Base-by-base conservation (phyloP, 495 filamentous ascomycete species). In the Penicillium crystallinum region DNA sequence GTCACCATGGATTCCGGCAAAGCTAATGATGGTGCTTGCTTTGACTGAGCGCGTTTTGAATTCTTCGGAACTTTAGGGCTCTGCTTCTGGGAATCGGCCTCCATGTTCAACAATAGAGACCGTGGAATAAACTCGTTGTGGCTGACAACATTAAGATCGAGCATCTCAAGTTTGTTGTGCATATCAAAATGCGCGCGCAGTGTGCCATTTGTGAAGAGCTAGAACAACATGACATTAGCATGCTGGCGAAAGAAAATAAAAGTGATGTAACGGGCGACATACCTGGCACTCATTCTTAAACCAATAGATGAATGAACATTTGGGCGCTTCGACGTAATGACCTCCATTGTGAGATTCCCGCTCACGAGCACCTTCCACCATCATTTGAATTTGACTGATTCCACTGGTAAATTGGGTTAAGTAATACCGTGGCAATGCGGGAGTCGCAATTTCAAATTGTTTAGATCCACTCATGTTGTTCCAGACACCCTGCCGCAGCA, bases 331-430 rank as follows among this genome's bases (percentile, higher is more conserved):
- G 23, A 89, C 78, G 52, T 80, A 77, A 52, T 88, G 82, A 35
- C 79, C 79, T 40, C 85, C 84, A 45, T 81, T 78, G 3, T 76
- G 70, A 38, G 82, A 57, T 23, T 80, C 69, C 18, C 70, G 75
- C 52, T 91, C 86, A 39, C 69, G 74, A 21, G 75, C 63, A 12
- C 61, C 68, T 55, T 82, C 80, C 43, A 90, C 72, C 15, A 87
- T 76, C 73, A 95, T 79, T 62, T 93, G 89, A 43, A 96, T 88
- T 18, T 79, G 83, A 41, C 77, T 80, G 33, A 95, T 82, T 5
- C 89, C 89, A 49, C 87, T 91, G n/a, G 85, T 83, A 58, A 88
- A 95, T 55, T 91, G 86, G 0, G 85, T 89, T 43, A 83, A 73
- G 64, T 92, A 95, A 57, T 88, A 95, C 42, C 89, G 83, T 14